phyloP scores from a whole-genome alignment of 148 eudicot species.

The Rhododendron vialii region DNA sequence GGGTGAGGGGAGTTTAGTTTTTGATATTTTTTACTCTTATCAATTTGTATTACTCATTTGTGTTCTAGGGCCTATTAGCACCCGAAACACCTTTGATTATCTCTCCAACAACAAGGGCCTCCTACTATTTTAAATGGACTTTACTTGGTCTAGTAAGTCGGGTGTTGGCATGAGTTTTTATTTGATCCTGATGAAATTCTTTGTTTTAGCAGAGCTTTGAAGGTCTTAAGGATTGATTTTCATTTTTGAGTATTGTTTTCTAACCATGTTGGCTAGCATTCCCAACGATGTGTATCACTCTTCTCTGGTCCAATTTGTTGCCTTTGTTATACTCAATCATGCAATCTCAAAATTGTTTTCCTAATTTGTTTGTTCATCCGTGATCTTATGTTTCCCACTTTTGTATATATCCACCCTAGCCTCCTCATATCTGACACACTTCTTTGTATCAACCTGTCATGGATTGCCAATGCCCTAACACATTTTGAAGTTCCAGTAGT shows the following conservation, averaged over 20 bases:
- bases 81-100: background rate
- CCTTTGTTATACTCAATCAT: background rate
- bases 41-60: background rate
- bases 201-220: background rate
- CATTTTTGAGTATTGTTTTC: background rate
- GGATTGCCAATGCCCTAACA: background rate
- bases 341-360: background rate
- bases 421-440: background rate
- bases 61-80: background rate
- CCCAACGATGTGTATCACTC: background rate
- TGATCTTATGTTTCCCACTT: background rate
- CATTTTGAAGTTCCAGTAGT: background rate
- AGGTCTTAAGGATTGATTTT: background rate
- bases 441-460: background rate
- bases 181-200: background rate
- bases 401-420: background rate
- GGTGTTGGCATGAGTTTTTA: background rate
- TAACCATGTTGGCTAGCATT: background rate
- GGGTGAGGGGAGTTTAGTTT: background rate
- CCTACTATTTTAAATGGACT: background rate
- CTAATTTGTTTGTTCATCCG: background rate
- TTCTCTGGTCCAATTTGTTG: background rate
- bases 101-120: background rate
- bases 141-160: background rate
- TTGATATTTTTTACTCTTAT: background rate